A percentile compares a stretch with the other conserved stretches of the same genome.
Evolutionary conservation across 1,139 yeast species (phyloP).

Genomic region (Debaryomyces subglobosus): DNA sequence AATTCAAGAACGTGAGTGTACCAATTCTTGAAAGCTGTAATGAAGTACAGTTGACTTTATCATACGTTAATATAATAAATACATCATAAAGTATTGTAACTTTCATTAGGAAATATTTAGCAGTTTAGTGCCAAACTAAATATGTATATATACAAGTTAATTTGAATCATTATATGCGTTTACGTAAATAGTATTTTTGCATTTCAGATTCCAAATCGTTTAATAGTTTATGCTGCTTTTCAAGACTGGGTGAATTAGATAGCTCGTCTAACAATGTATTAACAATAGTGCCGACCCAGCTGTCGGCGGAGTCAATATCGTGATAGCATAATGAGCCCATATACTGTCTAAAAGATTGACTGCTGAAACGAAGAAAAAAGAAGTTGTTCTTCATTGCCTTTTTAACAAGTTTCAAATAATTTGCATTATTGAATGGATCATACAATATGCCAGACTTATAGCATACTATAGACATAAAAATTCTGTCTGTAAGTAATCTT

Average conservation of each 20-base stretch:
- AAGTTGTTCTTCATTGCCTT: conserved; percentile 17
- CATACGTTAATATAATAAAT: not conserved
- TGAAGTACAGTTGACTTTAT: not conserved
- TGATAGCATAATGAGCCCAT: conserved; percentile 21
- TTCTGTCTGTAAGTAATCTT: conserved; percentile 20
- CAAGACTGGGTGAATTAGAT: not conserved
- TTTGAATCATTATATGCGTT: not conserved
- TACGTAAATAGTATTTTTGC: not conserved
- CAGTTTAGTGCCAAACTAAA: not conserved
- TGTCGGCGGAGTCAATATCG: conserved; percentile 14
- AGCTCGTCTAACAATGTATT: conserved; percentile 5
- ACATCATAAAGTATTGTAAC: not conserved
- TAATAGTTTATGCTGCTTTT: conserved; percentile 10
- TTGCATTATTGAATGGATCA: conserved; percentile 15
- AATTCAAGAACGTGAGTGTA: not conserved
- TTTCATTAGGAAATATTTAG: not conserved
- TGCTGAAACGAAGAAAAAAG: conserved; percentile 17
- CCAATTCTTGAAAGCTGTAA: not conserved
- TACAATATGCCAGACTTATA: conserved; percentile 11
- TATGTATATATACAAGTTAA: not conserved
- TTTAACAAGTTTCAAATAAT: conserved; percentile 13
- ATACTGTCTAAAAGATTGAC: conserved; percentile 26
- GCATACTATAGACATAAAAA: conserved; percentile 20
- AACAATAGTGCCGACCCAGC: conserved; percentile 22
- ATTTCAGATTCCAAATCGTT: conserved; percentile 1